These are phyloP conservation scores for Aspergillus udagawae DNA, from an alignment of 2,329 filamentous ascomycete genomes.

Conservation along the genomic window DNA sequence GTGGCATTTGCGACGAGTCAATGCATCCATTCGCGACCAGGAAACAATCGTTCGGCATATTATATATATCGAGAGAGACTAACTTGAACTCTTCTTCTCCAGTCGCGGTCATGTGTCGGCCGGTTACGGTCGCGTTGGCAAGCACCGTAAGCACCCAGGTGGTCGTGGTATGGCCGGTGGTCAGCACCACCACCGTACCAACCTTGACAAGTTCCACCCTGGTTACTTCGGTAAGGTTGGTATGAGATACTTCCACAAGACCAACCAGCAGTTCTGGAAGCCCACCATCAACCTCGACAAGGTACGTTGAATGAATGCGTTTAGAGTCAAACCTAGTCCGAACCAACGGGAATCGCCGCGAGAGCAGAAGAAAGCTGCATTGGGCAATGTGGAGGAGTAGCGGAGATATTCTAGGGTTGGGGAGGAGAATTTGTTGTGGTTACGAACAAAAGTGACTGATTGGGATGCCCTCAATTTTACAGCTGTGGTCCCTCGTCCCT, in stretches of 20 bases:
- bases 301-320: slow-evolving; percentile 51
- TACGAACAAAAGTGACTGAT: slow-evolving; percentile 13
- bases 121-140: slow-evolving; percentile 97
- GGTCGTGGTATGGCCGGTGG: slow-evolving; percentile 89
- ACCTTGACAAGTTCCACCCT: slow-evolving; percentile 90
- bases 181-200: slow-evolving; percentile 97
- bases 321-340: not conserved
- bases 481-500: slow-evolving; percentile 96
- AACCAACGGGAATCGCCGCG: not conserved
- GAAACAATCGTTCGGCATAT: not conserved
- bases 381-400: not conserved
- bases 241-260: slow-evolving; percentile 96
- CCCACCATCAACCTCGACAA: slow-evolving; percentile 98
- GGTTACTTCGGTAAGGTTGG: slow-evolving; percentile 99
- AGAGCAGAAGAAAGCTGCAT: not conserved
- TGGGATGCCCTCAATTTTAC: slow-evolving; percentile 15
- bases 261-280: slow-evolving; percentile 96
- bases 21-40: not conserved
- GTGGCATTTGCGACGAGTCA: slow-evolving; percentile 9
- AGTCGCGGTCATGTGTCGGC: slow-evolving; percentile 97
- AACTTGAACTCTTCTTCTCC: slow-evolving; percentile 18
- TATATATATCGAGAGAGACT: slow-evolving; percentile 7
- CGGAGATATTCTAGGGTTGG: not conserved
- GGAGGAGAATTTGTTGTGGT: not conserved
- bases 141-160: slow-evolving; percentile 91